phyloP scores from a whole-genome alignment of 1,139 yeast genomes.

The Diutina neorugosa region DNA sequence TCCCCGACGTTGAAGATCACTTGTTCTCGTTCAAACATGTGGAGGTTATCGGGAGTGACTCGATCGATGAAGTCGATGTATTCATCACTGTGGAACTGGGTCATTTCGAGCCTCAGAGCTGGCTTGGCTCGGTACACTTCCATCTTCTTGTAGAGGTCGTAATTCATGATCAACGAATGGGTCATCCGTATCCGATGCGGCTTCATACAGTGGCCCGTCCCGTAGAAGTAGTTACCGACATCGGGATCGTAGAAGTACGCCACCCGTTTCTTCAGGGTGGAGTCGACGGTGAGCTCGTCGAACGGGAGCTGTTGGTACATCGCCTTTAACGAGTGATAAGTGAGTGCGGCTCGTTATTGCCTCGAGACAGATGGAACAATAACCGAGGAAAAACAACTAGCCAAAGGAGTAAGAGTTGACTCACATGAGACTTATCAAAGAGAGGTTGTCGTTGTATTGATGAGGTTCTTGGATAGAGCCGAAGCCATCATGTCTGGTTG shows the following conservation, averaged over 20 bases:
- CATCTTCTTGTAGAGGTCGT: slow-evolving; percentile 2
- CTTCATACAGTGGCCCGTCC: slow-evolving; percentile 4
- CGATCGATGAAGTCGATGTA: slow-evolving; percentile 2
- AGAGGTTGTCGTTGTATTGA: too few species aligned
- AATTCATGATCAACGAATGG: slow-evolving; percentile 2
- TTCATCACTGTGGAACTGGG: slow-evolving; percentile 2
- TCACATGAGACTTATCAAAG: too few species aligned
- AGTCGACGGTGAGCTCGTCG: slow-evolving; percentile 32
- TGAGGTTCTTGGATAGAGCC: too few species aligned
- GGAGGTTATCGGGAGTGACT: slow-evolving; percentile 1
- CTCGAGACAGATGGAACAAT: too few species aligned
- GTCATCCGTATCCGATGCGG: slow-evolving; percentile 4
- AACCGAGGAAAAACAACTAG: too few species aligned
- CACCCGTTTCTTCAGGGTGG: slow-evolving; percentile 21
- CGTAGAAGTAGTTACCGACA: slow-evolving; percentile 4
- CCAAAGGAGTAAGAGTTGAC: too few species aligned
- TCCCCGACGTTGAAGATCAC: slow-evolving; percentile 2
- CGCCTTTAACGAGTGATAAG: not conserved
- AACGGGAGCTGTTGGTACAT: slow-evolving; percentile 35
- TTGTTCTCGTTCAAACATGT: slow-evolving; percentile 4
- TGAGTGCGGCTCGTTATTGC: not conserved
- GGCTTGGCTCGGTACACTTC: slow-evolving; percentile 3
- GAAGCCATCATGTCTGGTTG: too few species aligned
- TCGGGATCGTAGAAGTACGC: slow-evolving; percentile 4
- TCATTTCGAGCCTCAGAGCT: slow-evolving; percentile 1